phyloP scores from a whole-genome alignment of 441 rosid species.

The Populus tomentosa region DNA sequence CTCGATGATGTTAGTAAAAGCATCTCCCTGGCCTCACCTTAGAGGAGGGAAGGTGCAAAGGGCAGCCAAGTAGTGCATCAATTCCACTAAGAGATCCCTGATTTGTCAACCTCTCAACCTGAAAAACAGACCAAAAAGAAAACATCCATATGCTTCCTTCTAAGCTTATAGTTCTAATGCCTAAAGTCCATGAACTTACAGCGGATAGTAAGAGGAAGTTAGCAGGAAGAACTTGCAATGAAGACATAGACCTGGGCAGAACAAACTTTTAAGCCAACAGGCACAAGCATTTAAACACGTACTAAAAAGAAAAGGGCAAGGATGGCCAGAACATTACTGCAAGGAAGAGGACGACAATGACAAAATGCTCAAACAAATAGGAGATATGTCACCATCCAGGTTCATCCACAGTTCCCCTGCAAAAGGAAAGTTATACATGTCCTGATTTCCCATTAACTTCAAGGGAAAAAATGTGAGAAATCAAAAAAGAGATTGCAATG shows the following conservation, averaged over 20 bases:
- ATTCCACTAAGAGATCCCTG: slow-evolving; percentile 85
- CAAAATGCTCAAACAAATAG: slow-evolving; percentile 77
- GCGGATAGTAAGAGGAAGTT: slow-evolving; percentile 66
- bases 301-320: slow-evolving; percentile 12
- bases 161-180: slow-evolving; percentile 20
- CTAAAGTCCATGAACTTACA: slow-evolving; percentile 41
- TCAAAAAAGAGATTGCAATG: slow-evolving; percentile 13
- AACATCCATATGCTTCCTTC: slow-evolving; percentile 13
- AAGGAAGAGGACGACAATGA: slow-evolving; percentile 59
- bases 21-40: slow-evolving; percentile 44
- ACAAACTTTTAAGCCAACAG: slow-evolving; percentile 19
- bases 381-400: slow-evolving; percentile 85
- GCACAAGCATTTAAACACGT: slow-evolving; percentile 5
- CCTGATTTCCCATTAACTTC: neutral
- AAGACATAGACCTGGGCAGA: slow-evolving; percentile 48
- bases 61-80: slow-evolving; percentile 91
- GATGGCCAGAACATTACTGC: slow-evolving; percentile 39
- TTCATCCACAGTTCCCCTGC: slow-evolving; percentile 95
- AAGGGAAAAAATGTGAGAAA: slow-evolving; percentile 15
- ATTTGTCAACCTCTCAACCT: slow-evolving; percentile 80
- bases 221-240: slow-evolving; percentile 74
- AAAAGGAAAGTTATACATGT: slow-evolving; percentile 17
- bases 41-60: slow-evolving; percentile 77
- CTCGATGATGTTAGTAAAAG: neutral
- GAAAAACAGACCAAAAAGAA: slow-evolving; percentile 11